Percentiles rank a stretch among this genome's conserved stretches.
phyloP scores from a whole-genome alignment of 179 eudicot species.

The Patellifolia procumbens region DNA sequence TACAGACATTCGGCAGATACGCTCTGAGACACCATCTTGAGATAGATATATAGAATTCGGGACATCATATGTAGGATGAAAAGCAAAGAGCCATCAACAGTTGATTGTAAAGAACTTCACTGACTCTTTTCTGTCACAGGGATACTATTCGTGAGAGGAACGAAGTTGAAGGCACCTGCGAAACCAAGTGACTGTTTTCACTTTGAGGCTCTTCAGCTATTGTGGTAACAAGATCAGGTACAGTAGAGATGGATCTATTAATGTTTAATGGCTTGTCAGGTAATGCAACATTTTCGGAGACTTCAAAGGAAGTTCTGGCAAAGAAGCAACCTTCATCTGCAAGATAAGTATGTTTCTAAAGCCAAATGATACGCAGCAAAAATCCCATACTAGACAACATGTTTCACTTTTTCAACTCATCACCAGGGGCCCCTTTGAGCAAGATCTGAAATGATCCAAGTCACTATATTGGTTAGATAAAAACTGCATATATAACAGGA shows the following conservation, averaged over 20 bases:
- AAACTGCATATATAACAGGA: not conserved
- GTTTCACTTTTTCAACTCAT: conserved; percentile 55
- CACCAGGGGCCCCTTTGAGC: conserved; percentile 58
- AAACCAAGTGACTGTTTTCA: no score
- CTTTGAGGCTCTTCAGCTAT: no score
- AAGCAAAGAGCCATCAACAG: conserved; percentile 20
- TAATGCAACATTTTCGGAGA: no score
- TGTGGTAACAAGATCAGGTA: no score
- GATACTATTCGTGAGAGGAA: conserved; percentile 11
- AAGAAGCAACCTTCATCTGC: no score
- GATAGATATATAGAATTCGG: no score
- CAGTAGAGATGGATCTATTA: no score
- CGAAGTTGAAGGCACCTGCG: no score
- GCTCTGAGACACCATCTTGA: conserved; percentile 30
- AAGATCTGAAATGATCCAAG: conserved; percentile 39
- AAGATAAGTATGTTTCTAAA: no score
- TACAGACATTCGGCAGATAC: not conserved
- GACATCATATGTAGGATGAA: conserved; percentile 20
- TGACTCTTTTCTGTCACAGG: conserved; percentile 19
- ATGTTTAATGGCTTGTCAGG: no score
- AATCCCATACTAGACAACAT: conserved; percentile 49
- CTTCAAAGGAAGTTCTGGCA: no score
- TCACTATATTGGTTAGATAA: not conserved
- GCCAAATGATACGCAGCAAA: no score
- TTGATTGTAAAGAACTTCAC: conserved; percentile 18